These are phyloP conservation scores for Lathyrus tuberosus DNA, from an alignment of 306 rosid species.

Conservation along the genomic window DNA sequence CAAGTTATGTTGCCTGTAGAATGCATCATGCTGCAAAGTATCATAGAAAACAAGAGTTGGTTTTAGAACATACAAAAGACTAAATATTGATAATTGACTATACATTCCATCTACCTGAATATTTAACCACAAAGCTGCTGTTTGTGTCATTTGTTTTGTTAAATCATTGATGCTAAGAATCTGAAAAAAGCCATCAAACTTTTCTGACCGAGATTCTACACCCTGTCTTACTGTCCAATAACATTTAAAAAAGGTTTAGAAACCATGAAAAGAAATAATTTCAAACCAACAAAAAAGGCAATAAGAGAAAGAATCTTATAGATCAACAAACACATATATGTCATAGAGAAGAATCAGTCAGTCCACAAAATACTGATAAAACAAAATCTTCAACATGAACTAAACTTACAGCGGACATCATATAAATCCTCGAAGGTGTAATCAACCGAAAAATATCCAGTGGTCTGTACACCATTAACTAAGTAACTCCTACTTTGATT, in stretches of 20 bases:
- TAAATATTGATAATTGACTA: slow-evolving; percentile 19
- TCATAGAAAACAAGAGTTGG: slow-evolving; percentile 29
- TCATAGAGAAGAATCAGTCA: neutral
- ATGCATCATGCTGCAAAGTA: slow-evolving; percentile 66
- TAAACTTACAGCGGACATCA: slow-evolving; percentile 45
- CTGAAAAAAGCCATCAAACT: slow-evolving; percentile 49
- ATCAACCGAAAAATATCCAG: slow-evolving; percentile 65
- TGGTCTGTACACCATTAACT: slow-evolving; percentile 56
- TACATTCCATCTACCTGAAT: slow-evolving; percentile 63
- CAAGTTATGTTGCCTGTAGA: slow-evolving; percentile 64
- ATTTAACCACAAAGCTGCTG: slow-evolving; percentile 70
- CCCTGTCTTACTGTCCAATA: slow-evolving; percentile 64
- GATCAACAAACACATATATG: neutral
- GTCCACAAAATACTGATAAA: no score
- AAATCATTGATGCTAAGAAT: slow-evolving; percentile 58
- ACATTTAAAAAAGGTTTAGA: slow-evolving; percentile 10
- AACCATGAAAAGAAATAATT: neutral
- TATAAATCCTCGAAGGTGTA: slow-evolving; percentile 51
- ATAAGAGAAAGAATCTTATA: neutral
- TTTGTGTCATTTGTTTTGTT: neutral
- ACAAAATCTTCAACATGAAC: slow-evolving; percentile 10
- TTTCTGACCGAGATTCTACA: slow-evolving; percentile 42
- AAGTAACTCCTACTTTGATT: slow-evolving; percentile 40
- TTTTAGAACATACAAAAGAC: slow-evolving; percentile 11
- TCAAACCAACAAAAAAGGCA: neutral